These are phyloP conservation scores for Astrephomene gubernaculifera DNA, from an alignment of 139 green algal genomes.

Conservation along the genomic window DNA sequence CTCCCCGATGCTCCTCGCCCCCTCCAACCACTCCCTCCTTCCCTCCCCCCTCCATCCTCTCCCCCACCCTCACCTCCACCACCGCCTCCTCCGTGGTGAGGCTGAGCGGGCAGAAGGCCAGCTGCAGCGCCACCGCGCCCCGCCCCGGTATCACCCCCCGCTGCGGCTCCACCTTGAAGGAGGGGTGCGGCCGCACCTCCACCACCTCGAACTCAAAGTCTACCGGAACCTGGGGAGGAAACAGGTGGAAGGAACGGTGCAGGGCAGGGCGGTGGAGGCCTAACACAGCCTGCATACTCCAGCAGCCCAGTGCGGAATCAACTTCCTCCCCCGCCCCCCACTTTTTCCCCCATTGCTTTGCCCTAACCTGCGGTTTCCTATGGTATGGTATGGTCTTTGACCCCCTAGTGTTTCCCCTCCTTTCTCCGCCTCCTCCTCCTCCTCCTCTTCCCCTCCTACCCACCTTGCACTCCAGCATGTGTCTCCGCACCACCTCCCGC, in stretches of 20 bases:
- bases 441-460: not conserved
- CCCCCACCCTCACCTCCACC: conserved; percentile 54
- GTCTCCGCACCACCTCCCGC: conserved; percentile 46
- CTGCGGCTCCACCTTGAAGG: conserved; percentile 50
- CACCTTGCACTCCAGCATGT: conserved; percentile 71
- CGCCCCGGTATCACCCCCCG: conserved; percentile 60
- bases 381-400: too few species aligned
- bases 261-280: not conserved
- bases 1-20: not conserved
- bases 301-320: too few species aligned
- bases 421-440: not conserved
- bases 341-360: too few species aligned
- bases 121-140: conserved; percentile 39
- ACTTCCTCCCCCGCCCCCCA: too few species aligned
- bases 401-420: not conserved
- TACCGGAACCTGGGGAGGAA: conserved; percentile 43
- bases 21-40: not conserved
- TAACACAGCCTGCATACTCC: too few species aligned
- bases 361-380: too few species aligned
- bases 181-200: conserved; percentile 41
- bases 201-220: conserved; percentile 70
- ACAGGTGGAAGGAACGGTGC: not conserved
- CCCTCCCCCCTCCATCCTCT: not conserved
- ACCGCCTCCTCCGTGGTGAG: conserved; percentile 55
- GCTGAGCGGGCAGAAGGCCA: conserved; percentile 54